Percentiles rank a stretch among this genome's conserved stretches.
These are phyloP conservation scores for Boletus tomentosulus DNA, from an alignment of 768 basidiomycete species.

Conservation along the genomic window DNA sequence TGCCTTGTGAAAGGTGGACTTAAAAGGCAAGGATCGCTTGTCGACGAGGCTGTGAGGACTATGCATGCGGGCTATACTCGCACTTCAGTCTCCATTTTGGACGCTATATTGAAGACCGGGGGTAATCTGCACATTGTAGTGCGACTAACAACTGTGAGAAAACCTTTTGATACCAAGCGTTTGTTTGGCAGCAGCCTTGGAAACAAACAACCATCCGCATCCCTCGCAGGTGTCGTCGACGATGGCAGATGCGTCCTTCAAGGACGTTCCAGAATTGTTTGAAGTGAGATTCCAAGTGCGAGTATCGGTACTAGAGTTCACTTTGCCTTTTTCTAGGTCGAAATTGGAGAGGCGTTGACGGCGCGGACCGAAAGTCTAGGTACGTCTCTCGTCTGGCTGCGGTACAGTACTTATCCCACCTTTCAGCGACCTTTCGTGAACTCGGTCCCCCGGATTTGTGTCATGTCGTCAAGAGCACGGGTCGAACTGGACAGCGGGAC, in stretches of 20 bases:
- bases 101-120: no score
- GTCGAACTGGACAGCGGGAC: constrained; percentile 79
- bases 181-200: constrained; percentile 27
- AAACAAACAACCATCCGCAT: constrained; percentile 16
- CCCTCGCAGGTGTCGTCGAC: constrained; percentile 9
- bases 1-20: no score
- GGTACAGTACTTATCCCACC: not conserved
- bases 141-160: no score
- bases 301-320: not conserved
- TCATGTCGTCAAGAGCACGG: constrained; percentile 91
- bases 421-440: constrained; percentile 87
- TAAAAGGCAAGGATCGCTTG: no score
- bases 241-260: constrained; percentile 74
- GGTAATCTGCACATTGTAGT: no score
- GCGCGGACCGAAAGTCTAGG: constrained; percentile 91
- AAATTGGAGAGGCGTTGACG: constrained; percentile 84
- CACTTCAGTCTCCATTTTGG: no score
- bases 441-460: constrained; percentile 96
- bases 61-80: no score
- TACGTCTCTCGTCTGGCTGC: constrained; percentile 41
- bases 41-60: no score
- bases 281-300: constrained; percentile 55
- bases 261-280: constrained; percentile 94
- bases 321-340: constrained; percentile 47
- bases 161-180: no score